A percentile compares a stretch with the other conserved stretches of the same genome.
Conservation (phyloP, 169 alveolate species). For the Plasmodium sp. region DNA sequence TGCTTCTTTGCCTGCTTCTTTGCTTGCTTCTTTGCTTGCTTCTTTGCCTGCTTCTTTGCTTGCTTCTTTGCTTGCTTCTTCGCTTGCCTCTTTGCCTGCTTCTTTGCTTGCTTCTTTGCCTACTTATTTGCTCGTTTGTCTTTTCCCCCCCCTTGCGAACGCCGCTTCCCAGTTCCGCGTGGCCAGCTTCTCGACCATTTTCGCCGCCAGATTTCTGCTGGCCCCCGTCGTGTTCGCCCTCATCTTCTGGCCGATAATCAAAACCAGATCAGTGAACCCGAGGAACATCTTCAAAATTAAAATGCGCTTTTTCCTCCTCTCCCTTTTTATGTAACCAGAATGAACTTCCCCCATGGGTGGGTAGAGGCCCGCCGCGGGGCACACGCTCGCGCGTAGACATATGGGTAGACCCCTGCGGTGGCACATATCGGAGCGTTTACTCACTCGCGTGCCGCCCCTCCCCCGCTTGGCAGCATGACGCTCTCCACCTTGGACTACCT, state of each 20-base stretch:
- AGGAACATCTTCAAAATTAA: conserved; percentile 17
- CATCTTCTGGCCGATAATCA: conserved; percentile 19
- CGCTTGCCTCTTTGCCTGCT: too few relatives aligned
- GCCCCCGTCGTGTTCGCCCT: background rate
- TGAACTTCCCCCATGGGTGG: background rate
- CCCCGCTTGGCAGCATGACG: background rate
- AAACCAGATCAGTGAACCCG: conserved; percentile 42
- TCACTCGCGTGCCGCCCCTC: background rate
- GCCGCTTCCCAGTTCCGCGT: conserved; percentile 8
- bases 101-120: too few relatives aligned
- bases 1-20: too few relatives aligned
- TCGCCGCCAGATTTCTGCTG: conserved; percentile 19
- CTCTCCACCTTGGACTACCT: conserved; percentile 32
- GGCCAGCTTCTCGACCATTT: conserved; percentile 5
- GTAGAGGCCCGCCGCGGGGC: background rate
- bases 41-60: background rate
- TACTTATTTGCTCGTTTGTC: too few relatives aligned
- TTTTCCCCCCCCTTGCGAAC: background rate
- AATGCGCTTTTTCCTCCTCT: conserved; percentile 16
- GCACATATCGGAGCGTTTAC: background rate
- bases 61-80: background rate
- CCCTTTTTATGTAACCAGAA: conserved; percentile 43
- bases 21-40: too few relatives aligned
- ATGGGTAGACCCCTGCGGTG: background rate
- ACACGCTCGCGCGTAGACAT: background rate